phyloP scores from a whole-genome alignment of 106 monocot genomes.

The Narthecium ossifragum region DNA sequence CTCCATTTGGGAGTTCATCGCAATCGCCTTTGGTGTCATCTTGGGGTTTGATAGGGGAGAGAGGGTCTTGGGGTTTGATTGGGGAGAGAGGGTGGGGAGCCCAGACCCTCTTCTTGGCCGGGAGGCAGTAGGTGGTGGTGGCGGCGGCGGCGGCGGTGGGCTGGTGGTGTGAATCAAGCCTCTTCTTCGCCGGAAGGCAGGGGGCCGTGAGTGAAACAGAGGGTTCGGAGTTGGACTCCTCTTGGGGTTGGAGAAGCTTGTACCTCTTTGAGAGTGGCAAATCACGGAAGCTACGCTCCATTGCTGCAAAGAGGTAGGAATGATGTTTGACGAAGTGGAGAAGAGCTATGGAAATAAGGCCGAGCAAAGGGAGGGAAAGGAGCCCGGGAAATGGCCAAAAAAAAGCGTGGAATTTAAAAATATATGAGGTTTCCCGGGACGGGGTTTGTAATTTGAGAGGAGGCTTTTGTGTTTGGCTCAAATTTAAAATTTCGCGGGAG shows the following conservation, averaged over 20 bases:
- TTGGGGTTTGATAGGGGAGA: constrained; percentile 6
- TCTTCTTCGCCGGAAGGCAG: constrained; percentile 28
- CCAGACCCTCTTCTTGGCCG: constrained; percentile 71
- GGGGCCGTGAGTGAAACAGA: constrained; percentile 1
- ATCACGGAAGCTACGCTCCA: constrained; percentile 18
- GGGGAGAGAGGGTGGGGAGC: constrained; percentile 24
- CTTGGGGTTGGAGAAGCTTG: constrained; percentile 40
- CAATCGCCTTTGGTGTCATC: background rate
- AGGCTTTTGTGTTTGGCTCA: no score
- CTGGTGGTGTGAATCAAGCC: constrained; percentile 3
- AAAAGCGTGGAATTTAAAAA: no score
- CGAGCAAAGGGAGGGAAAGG: background rate
- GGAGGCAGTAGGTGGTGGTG: constrained; percentile 26
- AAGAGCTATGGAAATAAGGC: background rate
- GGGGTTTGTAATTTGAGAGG: background rate
- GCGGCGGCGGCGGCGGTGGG: background rate
- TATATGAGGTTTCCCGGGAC: no score
- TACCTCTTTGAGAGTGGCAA: constrained; percentile 82
- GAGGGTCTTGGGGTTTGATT: constrained; percentile 1
- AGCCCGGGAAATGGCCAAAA: constrained; percentile 1
- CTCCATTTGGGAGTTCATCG: background rate
- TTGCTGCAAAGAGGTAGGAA: constrained; percentile 2
- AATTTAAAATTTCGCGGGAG: no score
- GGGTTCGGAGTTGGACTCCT: background rate
- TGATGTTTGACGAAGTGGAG: background rate